Evolutionary conservation across 140 eudicot genomes (phyloP), one percentile per base, ranked within the genome.

Genomic region (Cichorium intybus): DNA sequence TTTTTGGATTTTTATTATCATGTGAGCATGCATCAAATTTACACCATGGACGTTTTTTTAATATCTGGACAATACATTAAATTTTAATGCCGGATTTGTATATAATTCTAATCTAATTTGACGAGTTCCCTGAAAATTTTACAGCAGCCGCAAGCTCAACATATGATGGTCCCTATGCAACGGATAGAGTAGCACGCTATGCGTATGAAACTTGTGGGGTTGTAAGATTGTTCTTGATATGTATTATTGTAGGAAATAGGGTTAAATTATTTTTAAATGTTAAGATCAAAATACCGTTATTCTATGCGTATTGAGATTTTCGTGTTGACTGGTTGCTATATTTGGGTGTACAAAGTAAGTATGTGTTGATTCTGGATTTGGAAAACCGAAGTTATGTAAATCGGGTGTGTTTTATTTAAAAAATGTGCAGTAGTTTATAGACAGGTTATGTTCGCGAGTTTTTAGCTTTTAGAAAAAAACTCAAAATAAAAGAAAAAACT

Each of bases 121-220:
- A 61, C 41, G 23, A 39, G 23, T 34, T 72, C 52, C 46, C 47
- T 22, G 53, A 60, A 48, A 31, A 60, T 47, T 10, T 71, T 34
- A 56, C 69, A 67, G 88, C 69, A 67, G 88, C 24, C 55, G 23
- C 82, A 73, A 69, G 75, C 76, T 69, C 87, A 75, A 66, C 82
- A 84, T 59, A 74, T 85, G 83, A 78, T 81, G 84, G 78, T 74
- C 27, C 82, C 78, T n/a, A 71, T 72, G 81, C 82, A 66, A 46
- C 73, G 78, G 50, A 72, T 60, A 46, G 91, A 81, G 70, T 78
- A 81, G 80, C 28, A 47, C 27, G 62, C 21, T 16, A n/a, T 10
- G 10, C 46, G 2, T 11, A 24, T 43, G 10, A 22, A 5, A 33
- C 24, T 65, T 35, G 4, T 26, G 24, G 56, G 56, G 23, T 34